phyloP scores from a whole-genome alignment of 106 monocot species.

The Xerophyta viscosa region DNA sequence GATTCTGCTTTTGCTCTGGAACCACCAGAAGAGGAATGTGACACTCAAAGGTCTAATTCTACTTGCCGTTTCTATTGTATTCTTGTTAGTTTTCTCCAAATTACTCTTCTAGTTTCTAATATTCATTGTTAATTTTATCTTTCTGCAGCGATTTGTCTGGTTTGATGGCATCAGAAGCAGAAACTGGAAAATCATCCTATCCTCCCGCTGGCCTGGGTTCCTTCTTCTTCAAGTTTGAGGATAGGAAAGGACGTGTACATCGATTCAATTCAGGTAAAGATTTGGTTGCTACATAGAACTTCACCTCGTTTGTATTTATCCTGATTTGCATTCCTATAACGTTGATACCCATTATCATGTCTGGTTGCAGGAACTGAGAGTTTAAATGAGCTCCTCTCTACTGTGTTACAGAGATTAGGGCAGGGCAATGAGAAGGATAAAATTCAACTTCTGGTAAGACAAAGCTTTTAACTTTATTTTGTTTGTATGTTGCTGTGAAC shows the following conservation, averaged over 20 bases:
- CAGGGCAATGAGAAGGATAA: conserved; percentile 20
- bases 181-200: conserved; percentile 43
- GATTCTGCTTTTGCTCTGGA: conserved; percentile 57
- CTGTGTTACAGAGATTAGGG: conserved; percentile 51
- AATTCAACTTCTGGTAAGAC: conserved; percentile 53
- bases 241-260: conserved; percentile 64
- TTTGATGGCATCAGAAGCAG: conserved; percentile 64
- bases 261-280: conserved; percentile 65
- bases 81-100: not conserved
- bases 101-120: no score
- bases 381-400: conserved; percentile 49
- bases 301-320: no score
- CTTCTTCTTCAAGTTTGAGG: conserved; percentile 30
- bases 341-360: no score
- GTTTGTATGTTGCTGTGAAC: not conserved
- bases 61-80: not conserved
- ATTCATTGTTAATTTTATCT: not conserved
- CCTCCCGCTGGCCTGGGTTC: conserved; percentile 53
- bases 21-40: conserved; percentile 52
- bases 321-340: no score
- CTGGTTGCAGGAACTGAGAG: conserved; percentile 44
- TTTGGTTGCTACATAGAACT: no score
- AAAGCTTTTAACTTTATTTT: no score
- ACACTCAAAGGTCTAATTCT: conserved; percentile 37
- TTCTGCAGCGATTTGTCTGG: conserved; percentile 60